Evolutionary conservation across 225 moss, liverwort and hornwort genomes (phyloP).

Genomic region (Neckera pumila): DNA sequence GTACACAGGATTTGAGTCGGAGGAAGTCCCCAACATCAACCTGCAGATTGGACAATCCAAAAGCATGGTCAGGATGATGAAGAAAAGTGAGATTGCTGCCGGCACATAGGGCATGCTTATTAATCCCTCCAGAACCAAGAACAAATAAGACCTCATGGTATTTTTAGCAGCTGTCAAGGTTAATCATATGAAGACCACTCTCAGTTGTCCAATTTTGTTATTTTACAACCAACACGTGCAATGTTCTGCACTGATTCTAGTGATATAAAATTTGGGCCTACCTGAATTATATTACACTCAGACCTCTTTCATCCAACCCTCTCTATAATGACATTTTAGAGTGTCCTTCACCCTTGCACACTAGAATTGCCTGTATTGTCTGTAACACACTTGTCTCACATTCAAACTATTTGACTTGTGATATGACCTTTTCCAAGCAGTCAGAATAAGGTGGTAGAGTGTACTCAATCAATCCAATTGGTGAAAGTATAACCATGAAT

Average conservation of each 20-base stretch:
- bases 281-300: neutral
- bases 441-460: neutral
- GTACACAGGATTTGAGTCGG: constrained; percentile 77
- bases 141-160: neutral
- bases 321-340: neutral
- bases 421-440: neutral
- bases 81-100: neutral
- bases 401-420: neutral
- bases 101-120: neutral
- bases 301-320: neutral
- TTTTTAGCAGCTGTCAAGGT: neutral
- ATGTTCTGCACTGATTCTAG: neutral
- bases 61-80: neutral
- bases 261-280: neutral
- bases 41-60: constrained; percentile 14
- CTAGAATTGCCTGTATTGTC: neutral
- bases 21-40: constrained; percentile 94
- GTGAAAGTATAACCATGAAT: neutral
- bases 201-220: neutral
- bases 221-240: neutral
- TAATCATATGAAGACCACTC: neutral
- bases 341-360: neutral
- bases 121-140: neutral
- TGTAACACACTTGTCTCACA: neutral
- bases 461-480: neutral